These are phyloP conservation scores for Lizonia empirigonia DNA, from an alignment of 2,329 filamentous ascomycete genomes.

Conservation along the genomic window DNA sequence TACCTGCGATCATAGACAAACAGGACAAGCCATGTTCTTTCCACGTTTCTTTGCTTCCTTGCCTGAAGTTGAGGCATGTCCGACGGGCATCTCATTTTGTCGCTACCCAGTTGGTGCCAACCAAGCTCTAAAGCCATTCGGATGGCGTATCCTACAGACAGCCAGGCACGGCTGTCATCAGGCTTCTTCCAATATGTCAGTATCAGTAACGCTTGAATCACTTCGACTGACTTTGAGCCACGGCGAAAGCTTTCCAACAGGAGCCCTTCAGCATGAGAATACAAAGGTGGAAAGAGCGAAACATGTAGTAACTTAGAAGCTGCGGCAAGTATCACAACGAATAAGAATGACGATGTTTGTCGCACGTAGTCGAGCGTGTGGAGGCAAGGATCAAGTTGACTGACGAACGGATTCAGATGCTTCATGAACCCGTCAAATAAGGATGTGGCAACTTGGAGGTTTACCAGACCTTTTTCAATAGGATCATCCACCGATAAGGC, in stretches of 20 bases:
- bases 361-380: conserved; percentile 1
- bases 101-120: conserved; percentile 10
- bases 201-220: conserved; percentile 12
- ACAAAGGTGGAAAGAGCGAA: neutral
- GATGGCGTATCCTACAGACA: conserved; percentile 12
- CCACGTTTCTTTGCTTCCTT: neutral
- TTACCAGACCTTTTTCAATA: neutral
- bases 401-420: conserved; percentile 7
- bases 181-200: conserved; percentile 18
- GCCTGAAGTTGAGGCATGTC: neutral
- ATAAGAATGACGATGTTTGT: neutral
- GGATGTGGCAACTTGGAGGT: conserved; percentile 1
- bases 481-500: neutral
- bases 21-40: conserved; percentile 10
- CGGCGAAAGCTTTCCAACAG: neutral
- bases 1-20: conserved; percentile 15
- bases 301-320: neutral
- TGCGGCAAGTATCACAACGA: neutral
- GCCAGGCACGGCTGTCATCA: conserved; percentile 11
- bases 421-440: conserved; percentile 13
- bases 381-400: conserved; percentile 3
- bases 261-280: neutral
- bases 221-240: conserved; percentile 2
- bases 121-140: conserved; percentile 18
- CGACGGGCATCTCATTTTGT: neutral